Evolutionary conservation across 2,329 filamentous ascomycete genomes (phyloP).

Genomic region (Claviceps fusiformis): DNA sequence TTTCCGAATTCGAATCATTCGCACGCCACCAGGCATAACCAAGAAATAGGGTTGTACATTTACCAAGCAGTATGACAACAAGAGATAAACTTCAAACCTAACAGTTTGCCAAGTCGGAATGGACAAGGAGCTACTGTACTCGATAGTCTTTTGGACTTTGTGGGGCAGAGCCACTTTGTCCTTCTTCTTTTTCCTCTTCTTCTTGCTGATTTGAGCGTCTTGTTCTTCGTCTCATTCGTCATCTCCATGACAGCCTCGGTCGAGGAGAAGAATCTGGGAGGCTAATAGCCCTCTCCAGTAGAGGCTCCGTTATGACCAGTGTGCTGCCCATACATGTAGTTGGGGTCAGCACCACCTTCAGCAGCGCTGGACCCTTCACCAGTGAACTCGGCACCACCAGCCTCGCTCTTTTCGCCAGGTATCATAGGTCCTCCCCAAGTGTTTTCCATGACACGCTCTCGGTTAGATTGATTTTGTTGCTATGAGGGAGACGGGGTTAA

Average conservation of each 20-base stretch:
- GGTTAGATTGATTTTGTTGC: conserved; percentile 29
- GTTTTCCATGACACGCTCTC: conserved; percentile 24
- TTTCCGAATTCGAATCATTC: not conserved
- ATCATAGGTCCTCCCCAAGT: conserved; percentile 20
- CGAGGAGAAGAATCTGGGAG: not conserved
- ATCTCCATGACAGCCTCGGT: not conserved
- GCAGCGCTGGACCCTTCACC: conserved; percentile 25
- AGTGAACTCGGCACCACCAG: conserved; percentile 26
- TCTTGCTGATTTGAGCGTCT: not conserved
- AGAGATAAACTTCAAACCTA: not conserved
- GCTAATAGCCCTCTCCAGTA: conserved; percentile 37
- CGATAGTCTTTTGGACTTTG: not conserved
- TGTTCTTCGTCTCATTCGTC: conserved; percentile 1
- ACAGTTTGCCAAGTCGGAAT: not conserved
- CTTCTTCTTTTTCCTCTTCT: not conserved
- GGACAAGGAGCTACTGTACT: not conserved
- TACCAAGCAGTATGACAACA: not conserved
- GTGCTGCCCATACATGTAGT: conserved; percentile 42
- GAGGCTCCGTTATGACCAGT: conserved; percentile 45
- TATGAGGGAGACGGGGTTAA: conserved; percentile 6
- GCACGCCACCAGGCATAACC: conserved; percentile 3
- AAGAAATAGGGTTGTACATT: conserved; percentile 4
- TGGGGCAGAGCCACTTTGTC: not conserved
- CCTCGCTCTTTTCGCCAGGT: conserved; percentile 19
- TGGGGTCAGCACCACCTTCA: conserved; percentile 27